Evolutionary conservation across 2,329 filamentous ascomycete genomes (phyloP).

Genomic region (Tolypocladium tropicale): DNA sequence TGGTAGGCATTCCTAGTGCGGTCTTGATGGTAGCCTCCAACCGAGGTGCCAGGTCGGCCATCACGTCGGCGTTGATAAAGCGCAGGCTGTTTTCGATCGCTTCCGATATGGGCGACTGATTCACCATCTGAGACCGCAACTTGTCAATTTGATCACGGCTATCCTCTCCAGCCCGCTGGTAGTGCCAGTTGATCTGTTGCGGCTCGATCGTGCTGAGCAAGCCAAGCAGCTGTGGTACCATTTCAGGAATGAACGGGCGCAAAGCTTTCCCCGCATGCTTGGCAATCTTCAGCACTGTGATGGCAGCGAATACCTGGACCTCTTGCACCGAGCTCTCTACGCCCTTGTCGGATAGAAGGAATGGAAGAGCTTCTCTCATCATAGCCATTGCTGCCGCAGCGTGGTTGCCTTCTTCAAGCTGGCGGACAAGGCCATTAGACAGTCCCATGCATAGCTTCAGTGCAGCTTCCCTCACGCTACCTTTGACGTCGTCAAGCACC

Average conservation of each 20-base stretch:
- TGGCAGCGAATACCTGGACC: slow-evolving; percentile 72
- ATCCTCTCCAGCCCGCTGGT: slow-evolving; percentile 79
- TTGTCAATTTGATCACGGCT: slow-evolving; percentile 87
- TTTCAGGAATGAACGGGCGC: slow-evolving; percentile 68
- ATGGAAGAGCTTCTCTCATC: slow-evolving; percentile 80
- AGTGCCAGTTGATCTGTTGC: slow-evolving; percentile 82
- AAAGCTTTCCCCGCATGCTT: slow-evolving; percentile 78
- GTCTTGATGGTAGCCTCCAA: slow-evolving; percentile 74
- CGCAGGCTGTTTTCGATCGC: slow-evolving; percentile 85
- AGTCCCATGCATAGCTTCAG: slow-evolving; percentile 73
- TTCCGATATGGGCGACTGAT: slow-evolving; percentile 81
- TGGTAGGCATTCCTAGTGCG: slow-evolving; percentile 84
- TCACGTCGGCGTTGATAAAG: slow-evolving; percentile 67
- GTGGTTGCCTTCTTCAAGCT: slow-evolving; percentile 68
- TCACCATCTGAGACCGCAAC: slow-evolving; percentile 69
- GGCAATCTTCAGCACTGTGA: slow-evolving; percentile 77
- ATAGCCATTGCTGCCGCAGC: slow-evolving; percentile 64
- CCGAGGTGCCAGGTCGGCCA: slow-evolving; percentile 60
- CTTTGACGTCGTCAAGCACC: slow-evolving; percentile 93
- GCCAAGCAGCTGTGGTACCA: slow-evolving; percentile 72
- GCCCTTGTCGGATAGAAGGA: slow-evolving; percentile 78
- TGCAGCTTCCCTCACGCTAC: slow-evolving; percentile 73
- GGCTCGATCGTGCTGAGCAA: slow-evolving; percentile 83
- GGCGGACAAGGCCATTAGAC: slow-evolving; percentile 75
- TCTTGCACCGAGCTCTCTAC: slow-evolving; percentile 84